Percentiles rank a stretch among this genome's conserved stretches.
phyloP scores from a whole-genome alignment of 1,284 basidiomycete species.

The Coriolopsis trogii region DNA sequence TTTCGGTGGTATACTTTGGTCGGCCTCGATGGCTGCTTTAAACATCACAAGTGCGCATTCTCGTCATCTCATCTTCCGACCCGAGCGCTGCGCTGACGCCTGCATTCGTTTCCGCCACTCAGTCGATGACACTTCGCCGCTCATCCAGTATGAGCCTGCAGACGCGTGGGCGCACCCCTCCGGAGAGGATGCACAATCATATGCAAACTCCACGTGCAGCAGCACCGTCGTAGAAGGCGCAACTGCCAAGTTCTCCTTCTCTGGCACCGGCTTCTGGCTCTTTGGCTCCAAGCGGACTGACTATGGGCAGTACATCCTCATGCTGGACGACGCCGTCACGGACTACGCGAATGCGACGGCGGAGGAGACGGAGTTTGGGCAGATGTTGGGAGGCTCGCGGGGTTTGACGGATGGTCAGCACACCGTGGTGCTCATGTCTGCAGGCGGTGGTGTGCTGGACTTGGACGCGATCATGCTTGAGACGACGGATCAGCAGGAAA shows the following conservation, averaged over 20 bases:
- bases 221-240: constrained; percentile 28
- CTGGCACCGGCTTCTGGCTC: constrained; percentile 56
- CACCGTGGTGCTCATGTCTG: constrained; percentile 48
- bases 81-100: neutral
- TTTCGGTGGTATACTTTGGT: constrained; percentile 12
- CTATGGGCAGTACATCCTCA: constrained; percentile 51
- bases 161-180: constrained; percentile 28
- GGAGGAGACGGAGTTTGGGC: constrained; percentile 34
- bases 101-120: too few relatives aligned
- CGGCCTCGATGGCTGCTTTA: constrained; percentile 38
- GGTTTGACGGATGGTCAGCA: constrained; percentile 48
- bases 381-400: constrained; percentile 45
- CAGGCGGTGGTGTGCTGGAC: constrained; percentile 46
- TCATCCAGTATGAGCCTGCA: constrained; percentile 33
- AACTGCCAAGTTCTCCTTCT: constrained; percentile 30
- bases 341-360: constrained; percentile 39
- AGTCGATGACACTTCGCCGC: constrained; percentile 39
- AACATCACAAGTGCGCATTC: constrained; percentile 34
- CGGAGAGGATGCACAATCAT: constrained; percentile 26
- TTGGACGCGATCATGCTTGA: constrained; percentile 51
- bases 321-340: constrained; percentile 47
- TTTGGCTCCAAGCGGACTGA: constrained; percentile 48
- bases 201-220: constrained; percentile 29
- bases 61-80: constrained; percentile 8
- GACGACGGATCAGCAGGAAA: constrained; percentile 39